Conservation (phyloP, 2,329 filamentous ascomycete species). For the Blastomyces parvus region DNA sequence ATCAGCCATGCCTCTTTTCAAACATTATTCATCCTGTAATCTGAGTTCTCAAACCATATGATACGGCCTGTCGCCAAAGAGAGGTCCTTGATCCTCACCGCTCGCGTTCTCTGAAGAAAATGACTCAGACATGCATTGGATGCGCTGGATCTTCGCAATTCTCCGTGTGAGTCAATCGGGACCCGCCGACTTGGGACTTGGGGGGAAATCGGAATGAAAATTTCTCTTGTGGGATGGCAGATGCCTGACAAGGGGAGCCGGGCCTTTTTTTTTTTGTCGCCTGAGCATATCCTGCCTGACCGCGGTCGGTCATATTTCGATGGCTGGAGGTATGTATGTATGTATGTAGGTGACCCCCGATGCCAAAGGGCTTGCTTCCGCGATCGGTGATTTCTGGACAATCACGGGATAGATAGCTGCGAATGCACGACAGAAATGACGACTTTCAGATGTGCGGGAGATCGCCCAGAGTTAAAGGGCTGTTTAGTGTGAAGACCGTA, state of each 20-base stretch:
- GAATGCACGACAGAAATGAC: neutral
- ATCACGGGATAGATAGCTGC: neutral
- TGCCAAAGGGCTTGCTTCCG: neutral
- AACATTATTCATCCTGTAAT: no score
- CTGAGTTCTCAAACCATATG: neutral
- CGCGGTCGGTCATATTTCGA: neutral
- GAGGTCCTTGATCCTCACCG: neutral
- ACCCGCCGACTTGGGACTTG: neutral
- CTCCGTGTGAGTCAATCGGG: neutral
- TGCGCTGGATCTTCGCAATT: neutral
- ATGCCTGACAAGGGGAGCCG: neutral
- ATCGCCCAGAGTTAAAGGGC: neutral
- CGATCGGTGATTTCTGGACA: neutral
- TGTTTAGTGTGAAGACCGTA: neutral
- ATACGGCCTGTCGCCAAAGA: no score
- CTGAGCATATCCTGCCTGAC: neutral
- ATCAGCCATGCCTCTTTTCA: no score
- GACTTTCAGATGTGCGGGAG: neutral
- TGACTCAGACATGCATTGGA: conserved; percentile 5
- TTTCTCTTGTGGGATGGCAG: neutral
- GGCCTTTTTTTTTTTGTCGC: neutral
- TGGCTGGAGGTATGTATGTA: no score
- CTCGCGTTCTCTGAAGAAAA: neutral
- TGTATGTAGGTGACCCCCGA: neutral
- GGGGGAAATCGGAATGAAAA: neutral